Percentiles rank a stretch among this genome's conserved stretches.
Evolutionary conservation across 768 basidiomycete genomes (phyloP).

Genomic region (Gloeopeniophorella convolvens): DNA sequence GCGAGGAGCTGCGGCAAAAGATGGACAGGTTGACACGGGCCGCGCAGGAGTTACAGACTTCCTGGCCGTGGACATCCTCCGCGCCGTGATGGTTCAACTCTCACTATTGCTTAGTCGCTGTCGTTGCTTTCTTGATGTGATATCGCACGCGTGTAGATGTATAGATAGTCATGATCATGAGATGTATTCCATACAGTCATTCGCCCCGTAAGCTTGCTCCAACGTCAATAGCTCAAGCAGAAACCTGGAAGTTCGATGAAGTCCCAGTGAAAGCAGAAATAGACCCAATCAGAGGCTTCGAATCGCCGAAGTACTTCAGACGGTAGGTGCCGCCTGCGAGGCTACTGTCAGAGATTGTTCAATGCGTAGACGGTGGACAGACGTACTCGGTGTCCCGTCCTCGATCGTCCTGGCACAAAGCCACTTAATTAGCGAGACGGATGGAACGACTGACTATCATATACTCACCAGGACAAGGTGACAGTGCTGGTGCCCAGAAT

Average conservation of each 20-base stretch:
- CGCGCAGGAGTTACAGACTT: not conserved
- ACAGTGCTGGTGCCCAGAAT: constrained; percentile 58
- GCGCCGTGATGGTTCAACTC: too few relatives aligned
- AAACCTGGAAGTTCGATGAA: constrained; percentile 57
- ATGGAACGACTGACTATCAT: not conserved
- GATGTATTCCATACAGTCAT: not conserved
- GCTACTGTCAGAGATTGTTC: too few relatives aligned
- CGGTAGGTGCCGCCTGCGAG: constrained; percentile 74
- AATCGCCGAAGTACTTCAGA: constrained; percentile 65
- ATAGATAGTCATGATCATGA: too few relatives aligned
- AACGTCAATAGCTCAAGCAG: constrained; percentile 27
- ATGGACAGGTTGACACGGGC: constrained; percentile 1
- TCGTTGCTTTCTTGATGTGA: too few relatives aligned
- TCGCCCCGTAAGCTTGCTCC: not conserved
- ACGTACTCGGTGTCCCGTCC: constrained; percentile 46
- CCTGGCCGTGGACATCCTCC: too few relatives aligned
- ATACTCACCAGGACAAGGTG: constrained; percentile 54
- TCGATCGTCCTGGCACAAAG: constrained; percentile 53
- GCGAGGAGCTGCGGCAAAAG: not conserved
- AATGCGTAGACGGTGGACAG: not conserved
- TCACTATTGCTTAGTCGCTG: too few relatives aligned
- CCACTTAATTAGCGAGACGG: too few relatives aligned
- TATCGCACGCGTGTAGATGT: too few relatives aligned
- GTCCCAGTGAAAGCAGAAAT: constrained; percentile 57
- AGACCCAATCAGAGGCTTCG: constrained; percentile 59